Conservation (phyloP, 2,329 filamentous ascomycete species). For the Clarireedia paspali region DNA sequence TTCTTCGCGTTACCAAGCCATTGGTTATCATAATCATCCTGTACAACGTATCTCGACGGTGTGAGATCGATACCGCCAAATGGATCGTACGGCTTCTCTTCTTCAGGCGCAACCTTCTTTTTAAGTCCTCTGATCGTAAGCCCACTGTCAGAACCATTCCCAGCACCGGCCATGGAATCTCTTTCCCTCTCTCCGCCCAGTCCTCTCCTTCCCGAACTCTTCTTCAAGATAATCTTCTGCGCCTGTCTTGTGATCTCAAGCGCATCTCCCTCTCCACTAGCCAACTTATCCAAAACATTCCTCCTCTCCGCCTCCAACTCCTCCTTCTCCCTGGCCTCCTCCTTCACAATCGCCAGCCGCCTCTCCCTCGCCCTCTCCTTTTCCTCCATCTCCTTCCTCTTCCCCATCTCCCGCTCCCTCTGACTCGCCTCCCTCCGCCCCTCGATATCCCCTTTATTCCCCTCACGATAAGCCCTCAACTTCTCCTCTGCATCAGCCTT, state of each 20-base stretch:
- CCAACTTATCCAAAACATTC: constrained; percentile 63
- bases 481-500: constrained; percentile 37
- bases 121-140: constrained; percentile 76
- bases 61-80: constrained; percentile 69
- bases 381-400: constrained; percentile 53
- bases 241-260: constrained; percentile 47
- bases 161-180: constrained; percentile 14
- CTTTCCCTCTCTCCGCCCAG: constrained; percentile 21
- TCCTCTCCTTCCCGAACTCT: constrained; percentile 52
- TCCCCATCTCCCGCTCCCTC: constrained; percentile 46
- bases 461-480: constrained; percentile 63
- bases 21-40: constrained; percentile 64
- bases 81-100: constrained; percentile 76
- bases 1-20: constrained; percentile 62
- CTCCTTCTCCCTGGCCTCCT: constrained; percentile 63
- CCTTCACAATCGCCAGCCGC: constrained; percentile 53
- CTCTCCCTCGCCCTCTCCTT: constrained; percentile 57
- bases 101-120: constrained; percentile 49
- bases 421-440: constrained; percentile 47
- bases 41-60: constrained; percentile 62
- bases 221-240: constrained; percentile 60
- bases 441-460: constrained; percentile 63
- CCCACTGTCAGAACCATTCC: constrained; percentile 18
- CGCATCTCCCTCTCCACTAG: constrained; percentile 53
- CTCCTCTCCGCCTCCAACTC: constrained; percentile 56